Evolutionary conservation across 2,329 filamentous ascomycete species (phyloP), one percentile per base, ranked within the genome.

Genomic region (Colletotrichum chlorophyti): DNA sequence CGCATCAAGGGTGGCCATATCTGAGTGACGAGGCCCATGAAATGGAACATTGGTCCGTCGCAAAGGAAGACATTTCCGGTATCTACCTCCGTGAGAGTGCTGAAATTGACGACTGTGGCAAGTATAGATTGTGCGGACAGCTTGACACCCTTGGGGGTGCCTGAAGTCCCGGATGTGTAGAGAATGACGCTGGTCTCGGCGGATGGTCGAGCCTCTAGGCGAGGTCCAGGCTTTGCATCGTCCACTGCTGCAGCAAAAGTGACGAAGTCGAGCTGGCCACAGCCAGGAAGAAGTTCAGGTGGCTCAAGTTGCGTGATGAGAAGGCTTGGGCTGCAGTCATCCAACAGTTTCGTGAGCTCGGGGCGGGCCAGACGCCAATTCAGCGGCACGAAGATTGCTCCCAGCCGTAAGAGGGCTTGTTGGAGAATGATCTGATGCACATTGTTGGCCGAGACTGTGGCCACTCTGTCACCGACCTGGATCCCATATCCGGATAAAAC

Each of bases 361-460:
- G 51, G 43, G 15, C n/a, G 57, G 38, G 57, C 51, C 19, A 60
- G 57, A 11, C 57, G 57, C 57, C 57, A 60, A 27, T 60, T 60
- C 24, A 57, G 52, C 14, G 57, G 57, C 11, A 60, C 57, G 26
- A 45, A 40, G 32, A 60, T 40, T 12, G 57, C 57, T 4, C 51
- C 57, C 12, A 55, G 26, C 15, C 57, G 47, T 43, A 45, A 37
- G 35, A 60, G 26, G 19, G 57, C 57, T 40, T 60, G 57, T 17
- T 57, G 57, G 32, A 57, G 31, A 17, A 60, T 57, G 57, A 60
- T 57, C 51, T 60, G 57, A 45, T 57, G 21, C 14, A 60, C 57
- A 8, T 10, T 60, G 38, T 60, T 60, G 57, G 24, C 31, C 15
- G 43, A 45, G 26, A 57, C 23, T 4, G 43, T 50, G 19, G 57